A percentile compares a stretch with the other conserved stretches of the same genome.
phyloP scores from a whole-genome alignment of 148 eudicot genomes.

The Rhododendron vialii region DNA sequence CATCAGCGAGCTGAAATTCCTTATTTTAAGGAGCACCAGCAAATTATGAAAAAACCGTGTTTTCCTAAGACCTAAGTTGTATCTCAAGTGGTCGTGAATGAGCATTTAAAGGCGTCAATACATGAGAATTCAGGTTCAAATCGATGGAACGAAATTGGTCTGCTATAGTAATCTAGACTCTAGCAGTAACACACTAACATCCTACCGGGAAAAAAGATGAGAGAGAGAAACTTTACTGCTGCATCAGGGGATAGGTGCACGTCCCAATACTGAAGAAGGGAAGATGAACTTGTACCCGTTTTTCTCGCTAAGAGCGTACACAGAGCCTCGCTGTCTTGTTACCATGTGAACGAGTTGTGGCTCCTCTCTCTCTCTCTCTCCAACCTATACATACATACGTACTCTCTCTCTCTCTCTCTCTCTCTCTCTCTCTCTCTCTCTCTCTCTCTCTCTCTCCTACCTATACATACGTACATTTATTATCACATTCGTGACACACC shows the following conservation, averaged over 20 bases:
- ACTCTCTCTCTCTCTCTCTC: not conserved
- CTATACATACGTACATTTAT: not conserved
- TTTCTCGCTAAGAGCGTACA: not conserved
- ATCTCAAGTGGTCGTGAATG: no score
- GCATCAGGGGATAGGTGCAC: not conserved
- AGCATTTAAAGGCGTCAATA: not conserved
- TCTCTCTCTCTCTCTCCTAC: not conserved
- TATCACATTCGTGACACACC: not conserved
- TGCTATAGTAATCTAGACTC: no score
- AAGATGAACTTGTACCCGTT: not conserved
- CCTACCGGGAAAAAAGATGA: not conserved
- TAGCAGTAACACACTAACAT: no score
- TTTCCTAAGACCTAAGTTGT: no score
- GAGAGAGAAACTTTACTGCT: not conserved
- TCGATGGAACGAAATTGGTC: no score
- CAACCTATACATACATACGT: not conserved
- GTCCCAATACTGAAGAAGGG: not conserved
- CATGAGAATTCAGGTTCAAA: not conserved
- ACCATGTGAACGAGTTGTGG: not conserved
- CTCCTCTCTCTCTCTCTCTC: not conserved
- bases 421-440: not conserved
- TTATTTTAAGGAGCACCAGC: no score
- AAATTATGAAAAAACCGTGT: no score
- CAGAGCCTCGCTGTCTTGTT: not conserved
- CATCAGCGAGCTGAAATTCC: no score